Conservation (phyloP, 169 alveolate species). For the Eimeria brunetti region DNA sequence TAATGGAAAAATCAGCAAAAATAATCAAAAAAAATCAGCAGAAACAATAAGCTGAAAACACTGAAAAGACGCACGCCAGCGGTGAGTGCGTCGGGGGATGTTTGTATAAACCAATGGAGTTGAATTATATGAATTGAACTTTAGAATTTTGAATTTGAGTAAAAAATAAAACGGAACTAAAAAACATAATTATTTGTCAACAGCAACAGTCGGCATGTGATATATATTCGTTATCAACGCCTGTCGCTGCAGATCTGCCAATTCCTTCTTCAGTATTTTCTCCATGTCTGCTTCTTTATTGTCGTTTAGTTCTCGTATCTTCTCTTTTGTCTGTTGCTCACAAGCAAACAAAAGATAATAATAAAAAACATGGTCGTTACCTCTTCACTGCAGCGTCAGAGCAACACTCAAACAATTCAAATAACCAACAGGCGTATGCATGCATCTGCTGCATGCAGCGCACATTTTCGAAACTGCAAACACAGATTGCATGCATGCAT, state of each 20-base stretch:
- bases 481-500: not conserved
- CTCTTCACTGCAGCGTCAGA: too few species aligned
- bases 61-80: not conserved
- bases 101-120: too few species aligned
- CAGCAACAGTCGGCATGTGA: not conserved
- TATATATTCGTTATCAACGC: not conserved
- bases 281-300: not conserved
- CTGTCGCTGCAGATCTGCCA: constrained; percentile 22
- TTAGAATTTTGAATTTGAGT: too few species aligned
- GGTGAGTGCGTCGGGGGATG: too few species aligned
- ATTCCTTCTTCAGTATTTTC: not conserved
- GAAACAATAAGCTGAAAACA: not conserved
- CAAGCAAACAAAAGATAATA: not conserved
- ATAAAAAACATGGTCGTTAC: not conserved
- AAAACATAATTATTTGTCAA: not conserved
- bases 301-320: not conserved
- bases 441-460: not conserved
- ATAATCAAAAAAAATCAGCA: not conserved
- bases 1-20: too few species aligned
- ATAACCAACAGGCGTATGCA: too few species aligned
- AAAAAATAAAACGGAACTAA: not conserved
- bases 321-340: not conserved
- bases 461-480: too few species aligned
- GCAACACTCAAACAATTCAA: too few species aligned
- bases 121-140: too few species aligned